phyloP scores from a whole-genome alignment of 1,139 yeast species.

The Blastobotrys apis region DNA sequence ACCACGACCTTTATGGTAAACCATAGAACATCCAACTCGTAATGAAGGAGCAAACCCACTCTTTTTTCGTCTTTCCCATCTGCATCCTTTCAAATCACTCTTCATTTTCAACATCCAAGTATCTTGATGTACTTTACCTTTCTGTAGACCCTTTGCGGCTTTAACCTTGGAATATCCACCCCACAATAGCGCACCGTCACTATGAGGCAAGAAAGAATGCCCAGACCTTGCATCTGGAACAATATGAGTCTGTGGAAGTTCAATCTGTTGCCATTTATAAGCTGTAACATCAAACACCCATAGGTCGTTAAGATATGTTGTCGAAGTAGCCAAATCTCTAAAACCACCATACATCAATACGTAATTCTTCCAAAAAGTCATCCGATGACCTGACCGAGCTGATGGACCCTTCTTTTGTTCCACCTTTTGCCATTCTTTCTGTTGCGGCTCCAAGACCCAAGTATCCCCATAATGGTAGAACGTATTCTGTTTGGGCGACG shows the following conservation, averaged over 20 bases:
- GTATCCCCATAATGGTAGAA: slow-evolving; percentile 96
- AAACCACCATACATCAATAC: slow-evolving; percentile 88
- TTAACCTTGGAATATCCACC: slow-evolving; percentile 96
- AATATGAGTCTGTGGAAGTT: slow-evolving; percentile 75
- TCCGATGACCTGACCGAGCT: slow-evolving; percentile 88
- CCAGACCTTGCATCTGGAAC: slow-evolving; percentile 93
- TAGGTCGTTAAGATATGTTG: slow-evolving; percentile 77
- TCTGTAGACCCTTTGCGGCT: slow-evolving; percentile 82
- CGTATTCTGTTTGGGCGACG: slow-evolving; percentile 92
- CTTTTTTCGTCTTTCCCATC: slow-evolving; percentile 87
- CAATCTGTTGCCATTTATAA: slow-evolving; percentile 88
- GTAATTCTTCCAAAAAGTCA: slow-evolving; percentile 88
- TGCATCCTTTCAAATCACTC: slow-evolving; percentile 67
- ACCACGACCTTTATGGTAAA: slow-evolving; percentile 87
- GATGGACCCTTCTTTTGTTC: slow-evolving; percentile 74
- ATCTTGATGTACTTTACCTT: slow-evolving; percentile 88
- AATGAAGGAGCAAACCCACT: slow-evolving; percentile 89
- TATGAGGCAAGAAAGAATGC: slow-evolving; percentile 76
- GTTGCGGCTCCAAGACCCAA: slow-evolving; percentile 80
- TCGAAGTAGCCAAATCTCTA: slow-evolving; percentile 78
- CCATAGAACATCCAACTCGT: slow-evolving; percentile 93
- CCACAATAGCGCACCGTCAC: slow-evolving; percentile 81
- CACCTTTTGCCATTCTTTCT: slow-evolving; percentile 86
- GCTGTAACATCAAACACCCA: slow-evolving; percentile 91
- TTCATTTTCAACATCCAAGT: slow-evolving; percentile 89